Evolutionary conservation across 768 basidiomycete genomes (phyloP), one percentile per base, ranked within the genome.

Genomic region (Cyclocybe cylindracea): DNA sequence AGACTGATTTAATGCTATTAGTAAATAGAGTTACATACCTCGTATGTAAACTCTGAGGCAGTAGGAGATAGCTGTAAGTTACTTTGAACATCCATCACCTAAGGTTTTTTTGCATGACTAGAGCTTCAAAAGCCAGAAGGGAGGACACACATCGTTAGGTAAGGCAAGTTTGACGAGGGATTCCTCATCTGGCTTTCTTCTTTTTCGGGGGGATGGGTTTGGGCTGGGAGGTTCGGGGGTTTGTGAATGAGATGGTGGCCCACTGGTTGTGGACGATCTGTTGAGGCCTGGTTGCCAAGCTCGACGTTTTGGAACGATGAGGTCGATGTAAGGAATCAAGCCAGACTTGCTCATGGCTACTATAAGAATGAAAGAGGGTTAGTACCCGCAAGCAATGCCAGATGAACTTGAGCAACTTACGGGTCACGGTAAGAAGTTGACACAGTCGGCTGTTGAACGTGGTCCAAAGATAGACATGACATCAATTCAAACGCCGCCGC

Each of bases 401-500:
- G 24, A 24, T 24, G 24, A 24, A 24, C 24, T 24, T 24, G 24
- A 24, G 24, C 24, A 24, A 24, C 24, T 3, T 5, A 24, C 24
- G 24, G 24, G 24, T 24, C 24, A 24, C 24, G 3, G 24, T 3
- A 24, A 24, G 24, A 24, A 24, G 24, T 24, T 24, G 24, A 24
- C 24, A 24, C 24, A 24, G 24, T 24, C 41, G 41, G 19, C 41
- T 43, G 29, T 11, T 10, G 33, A 40, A 31, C 48, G 46, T 34
- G 39, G 44, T 46, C 36, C 31, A 48, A 49, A 50, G 53, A 34
- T 51, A 46, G 44, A 33, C 51, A 50, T 44, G 44, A 16, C 53
- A 50, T 54, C 50, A 66, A 56, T 74, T 73, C 64, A 74, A 72
- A 73, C 74, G 63, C 72, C 69, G 70, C 66, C 59, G 47, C 42